Conservation (phyloP, 148 eudicot species). For the Rhododendron molle region DNA sequence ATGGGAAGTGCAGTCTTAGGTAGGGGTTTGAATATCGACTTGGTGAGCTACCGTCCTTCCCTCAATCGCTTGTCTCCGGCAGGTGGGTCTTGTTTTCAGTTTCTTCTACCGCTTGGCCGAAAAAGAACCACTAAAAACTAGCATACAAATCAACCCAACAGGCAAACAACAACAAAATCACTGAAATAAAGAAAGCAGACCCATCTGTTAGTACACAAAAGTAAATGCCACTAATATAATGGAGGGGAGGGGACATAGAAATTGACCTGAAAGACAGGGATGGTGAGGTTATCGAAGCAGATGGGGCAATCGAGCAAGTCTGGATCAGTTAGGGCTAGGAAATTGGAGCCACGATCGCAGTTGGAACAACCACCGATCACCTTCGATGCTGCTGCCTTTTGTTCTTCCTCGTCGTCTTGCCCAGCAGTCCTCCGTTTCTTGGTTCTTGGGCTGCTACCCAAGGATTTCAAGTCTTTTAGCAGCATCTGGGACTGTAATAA, state of each 20-base stretch:
- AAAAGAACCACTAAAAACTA: background rate
- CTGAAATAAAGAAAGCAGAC: background rate
- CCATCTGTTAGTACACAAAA: background rate
- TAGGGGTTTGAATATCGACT: no score
- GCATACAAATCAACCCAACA: background rate
- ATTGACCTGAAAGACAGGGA: conserved; percentile 73
- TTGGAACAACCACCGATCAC: background rate
- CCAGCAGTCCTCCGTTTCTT: background rate
- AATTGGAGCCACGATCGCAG: background rate
- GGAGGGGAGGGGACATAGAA: background rate
- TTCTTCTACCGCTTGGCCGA: background rate
- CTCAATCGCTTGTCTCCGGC: no score
- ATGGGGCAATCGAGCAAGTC: conserved; percentile 81
- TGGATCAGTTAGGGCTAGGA: conserved; percentile 52
- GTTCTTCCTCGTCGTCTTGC: background rate
- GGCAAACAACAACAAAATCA: background rate
- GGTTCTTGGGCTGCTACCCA: background rate
- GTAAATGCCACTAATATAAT: no score
- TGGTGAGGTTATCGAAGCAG: conserved; percentile 45
- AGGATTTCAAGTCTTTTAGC: background rate
- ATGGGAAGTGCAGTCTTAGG: no score
- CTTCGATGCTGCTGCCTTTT: background rate
- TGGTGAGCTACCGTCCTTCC: no score
- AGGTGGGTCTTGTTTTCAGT: no score
- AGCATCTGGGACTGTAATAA: no score